Base-by-base conservation (phyloP, 2,329 filamentous ascomycete genomes). In the Chrysoporthe austroafricana region DNA sequence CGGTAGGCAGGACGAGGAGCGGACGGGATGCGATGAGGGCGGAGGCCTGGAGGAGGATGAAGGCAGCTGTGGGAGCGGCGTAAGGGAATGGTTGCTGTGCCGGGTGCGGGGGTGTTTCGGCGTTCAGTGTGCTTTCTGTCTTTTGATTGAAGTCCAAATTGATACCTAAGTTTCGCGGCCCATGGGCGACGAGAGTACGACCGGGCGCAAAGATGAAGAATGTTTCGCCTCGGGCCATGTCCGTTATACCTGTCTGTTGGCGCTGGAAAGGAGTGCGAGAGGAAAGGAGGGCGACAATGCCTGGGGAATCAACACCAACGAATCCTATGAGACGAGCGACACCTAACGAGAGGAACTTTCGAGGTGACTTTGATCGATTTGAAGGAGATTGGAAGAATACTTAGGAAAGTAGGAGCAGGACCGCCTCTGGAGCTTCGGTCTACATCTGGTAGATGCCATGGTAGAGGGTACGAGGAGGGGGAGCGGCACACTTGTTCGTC, bases 11-110 rank as follows among this genome's bases (percentile, higher is more conserved):
- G 67, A 92, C 90, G 36, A 82, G 79, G 70, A 84, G 84, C 60
- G 88, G 87, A 9, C 82, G 89, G 18, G 82, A 88, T 73, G 89
- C 89, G 9, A 88, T 91, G 82, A 85, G 84, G 75, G 75, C 74
- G 1, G 90, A 93, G 79, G 72, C 91, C 59, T 79, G 83, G 73
- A 83, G 89, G 70, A 82, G 90, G 66, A 73, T 82, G 52, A 86
- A 81, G 77, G 77, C 73, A 2, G 69, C 75, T 0, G 76, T 86
- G 72, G 79, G 81, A 18, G 58, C 77, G 73, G 75, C 74, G 56
- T 79, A 72, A 75, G 42, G 70, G 50, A n/a, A 32, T 43, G 8
- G 2, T 32, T 34, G 16, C 32, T 58, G 14, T 9, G 16, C 18
- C 9, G 2, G 8, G 56, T 1, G 44, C 4, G 26, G 16, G 14